Base-by-base conservation (phyloP, 352 stramenopile species). In the Pythium apleroticum region DNA sequence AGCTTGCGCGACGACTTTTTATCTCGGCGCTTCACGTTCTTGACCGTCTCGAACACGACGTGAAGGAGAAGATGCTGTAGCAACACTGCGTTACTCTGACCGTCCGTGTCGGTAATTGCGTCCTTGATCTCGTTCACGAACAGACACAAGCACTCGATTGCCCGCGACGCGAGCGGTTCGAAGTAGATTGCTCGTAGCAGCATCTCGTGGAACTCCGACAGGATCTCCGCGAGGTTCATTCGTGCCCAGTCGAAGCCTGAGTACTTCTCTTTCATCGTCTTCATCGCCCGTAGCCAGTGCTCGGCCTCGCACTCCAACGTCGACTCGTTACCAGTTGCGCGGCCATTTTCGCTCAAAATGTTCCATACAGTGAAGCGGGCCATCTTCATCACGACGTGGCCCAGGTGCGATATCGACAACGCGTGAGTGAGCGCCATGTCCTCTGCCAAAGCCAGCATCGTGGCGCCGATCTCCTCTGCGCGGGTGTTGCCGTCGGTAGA, bases 31-130 rank as follows among this genome's bases (percentile, higher is more conserved):
- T 62, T 65, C 7, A 72, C 60, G 25, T 74, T 31, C 61, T 75
- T 46, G 57, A 90, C 78, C 33, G 79, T 73, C 50, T 90, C 73
- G 39, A 96, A 92, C 33, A 80, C 76, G 60, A 94, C 86, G 12
- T 78, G 79, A 6, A 96, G 69, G 19, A 91, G 55, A n/a, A 93
- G 39, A 35, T 85, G 77, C 57, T 93, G 84, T 2, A 93, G 56
- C 12, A 89, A 57, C n/a, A 66, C 50, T 30, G 57, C 45, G 30
- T 66, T 55, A 2, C 31, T 41, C 1, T 25, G 31, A 15, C n/a
- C 28, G 15, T 57, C 31, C 1, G 45, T 74, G 46, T 69, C 63
- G 7, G 60, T 64, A 9, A 93, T 53, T 10, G 73, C 69, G 43
- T 69, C 58, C 35, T 76, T 66, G 56, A 76, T 76, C 20, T 90